phyloP scores from a whole-genome alignment of 2,329 filamentous ascomycete genomes.

The Podosphaera leucotricha region DNA sequence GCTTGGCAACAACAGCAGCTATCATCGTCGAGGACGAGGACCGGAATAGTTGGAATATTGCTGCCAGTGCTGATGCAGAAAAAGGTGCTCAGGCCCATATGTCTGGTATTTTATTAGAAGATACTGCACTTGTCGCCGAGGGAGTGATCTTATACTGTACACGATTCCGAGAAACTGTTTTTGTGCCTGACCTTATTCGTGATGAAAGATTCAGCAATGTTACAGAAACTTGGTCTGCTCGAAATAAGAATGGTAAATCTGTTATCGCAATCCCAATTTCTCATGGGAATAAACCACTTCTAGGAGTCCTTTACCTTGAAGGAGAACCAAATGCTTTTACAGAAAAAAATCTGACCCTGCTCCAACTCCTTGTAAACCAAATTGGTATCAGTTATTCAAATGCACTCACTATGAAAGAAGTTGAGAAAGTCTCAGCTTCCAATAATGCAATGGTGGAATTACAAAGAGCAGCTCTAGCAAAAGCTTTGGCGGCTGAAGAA shows the following conservation, averaged over 20 bases:
- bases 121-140: conserved; percentile 46
- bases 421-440: conserved; percentile 56
- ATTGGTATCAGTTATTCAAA: conserved; percentile 52
- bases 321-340: conserved; percentile 54
- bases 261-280: conserved; percentile 63
- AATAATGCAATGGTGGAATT: conserved; percentile 58
- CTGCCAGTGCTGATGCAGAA: conserved; percentile 50
- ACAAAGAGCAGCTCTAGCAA: conserved; percentile 48
- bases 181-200: conserved; percentile 46
- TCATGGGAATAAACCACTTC: conserved; percentile 44
- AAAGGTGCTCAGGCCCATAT: conserved; percentile 41
- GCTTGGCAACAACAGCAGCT: conserved; percentile 44
- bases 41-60: conserved; percentile 36
- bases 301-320: conserved; percentile 57
- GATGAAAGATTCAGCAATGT: conserved; percentile 64
- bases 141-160: conserved; percentile 58
- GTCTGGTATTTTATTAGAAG: conserved; percentile 37
- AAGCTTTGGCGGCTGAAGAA: conserved; percentile 48
- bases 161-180: conserved; percentile 52
- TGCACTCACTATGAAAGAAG: conserved; percentile 40
- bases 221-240: conserved; percentile 40
- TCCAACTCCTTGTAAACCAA: conserved; percentile 54
- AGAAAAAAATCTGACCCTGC: conserved; percentile 42
- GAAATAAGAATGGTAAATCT: conserved; percentile 45
- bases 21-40: conserved; percentile 51